Percentiles rank a stretch among this genome's conserved stretches.
phyloP scores from a whole-genome alignment of 306 rosid species.

The Rubus idaeus region DNA sequence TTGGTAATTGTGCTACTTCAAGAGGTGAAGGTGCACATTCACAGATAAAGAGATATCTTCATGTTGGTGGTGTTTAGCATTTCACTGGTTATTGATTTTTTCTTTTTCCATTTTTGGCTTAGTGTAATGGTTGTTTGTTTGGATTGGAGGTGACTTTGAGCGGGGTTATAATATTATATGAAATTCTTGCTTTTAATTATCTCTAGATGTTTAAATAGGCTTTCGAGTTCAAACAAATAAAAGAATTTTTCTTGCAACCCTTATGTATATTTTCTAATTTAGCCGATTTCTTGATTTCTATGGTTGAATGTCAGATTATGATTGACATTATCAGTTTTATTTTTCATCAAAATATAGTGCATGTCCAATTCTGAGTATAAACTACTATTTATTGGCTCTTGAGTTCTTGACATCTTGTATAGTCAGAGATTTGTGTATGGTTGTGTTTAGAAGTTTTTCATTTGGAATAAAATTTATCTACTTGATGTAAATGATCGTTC shows the following conservation, averaged over 20 bases:
- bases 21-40: too few species aligned
- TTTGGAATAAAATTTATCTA: not conserved
- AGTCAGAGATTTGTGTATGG: not conserved
- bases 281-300: not conserved
- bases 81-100: too few species aligned
- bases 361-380: not conserved
- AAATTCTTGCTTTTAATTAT: too few species aligned
- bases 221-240: not conserved
- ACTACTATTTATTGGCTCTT: not conserved
- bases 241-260: not conserved
- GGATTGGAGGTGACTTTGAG: too few species aligned
- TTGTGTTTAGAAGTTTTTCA: not conserved
- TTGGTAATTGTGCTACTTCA: too few species aligned
- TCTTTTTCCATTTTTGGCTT: too few species aligned
- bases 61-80: too few species aligned
- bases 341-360: not conserved
- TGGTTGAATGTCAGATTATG: not conserved
- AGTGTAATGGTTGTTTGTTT: too few species aligned
- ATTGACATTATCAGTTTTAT: not conserved
- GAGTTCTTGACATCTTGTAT: not conserved
- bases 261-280: not conserved
- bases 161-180: too few species aligned
- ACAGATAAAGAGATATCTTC: too few species aligned
- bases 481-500: constrained; percentile 11
- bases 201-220: too few species aligned